Percentiles rank a stretch among this genome's conserved stretches.
Evolutionary conservation across 768 basidiomycete genomes (phyloP).

Genomic region (Collybiopsis confluens): DNA sequence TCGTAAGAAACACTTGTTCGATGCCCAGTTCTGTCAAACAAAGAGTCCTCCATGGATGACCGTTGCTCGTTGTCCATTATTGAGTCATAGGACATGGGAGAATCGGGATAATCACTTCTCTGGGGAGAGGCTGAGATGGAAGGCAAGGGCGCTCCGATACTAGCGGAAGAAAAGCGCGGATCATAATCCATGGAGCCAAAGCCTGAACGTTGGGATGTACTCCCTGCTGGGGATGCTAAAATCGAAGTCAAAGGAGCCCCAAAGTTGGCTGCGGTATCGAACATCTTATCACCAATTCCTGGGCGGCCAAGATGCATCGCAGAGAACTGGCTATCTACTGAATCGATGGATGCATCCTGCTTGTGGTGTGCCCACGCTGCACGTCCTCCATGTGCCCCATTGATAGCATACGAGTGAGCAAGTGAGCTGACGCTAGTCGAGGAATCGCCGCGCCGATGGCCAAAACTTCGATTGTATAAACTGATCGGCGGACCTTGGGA

Average conservation of each 20-base stretch:
- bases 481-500: constrained; percentile 66
- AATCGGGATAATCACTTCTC: constrained; percentile 7
- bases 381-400: constrained; percentile 50
- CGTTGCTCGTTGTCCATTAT: constrained; percentile 52
- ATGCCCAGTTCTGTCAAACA: constrained; percentile 61
- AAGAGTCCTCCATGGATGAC: constrained; percentile 43
- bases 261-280: constrained; percentile 49
- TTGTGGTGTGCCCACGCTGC: constrained; percentile 58
- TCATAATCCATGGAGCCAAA: constrained; percentile 10
- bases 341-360: constrained; percentile 59
- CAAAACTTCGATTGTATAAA: constrained; percentile 63
- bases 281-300: constrained; percentile 85
- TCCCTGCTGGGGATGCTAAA: constrained; percentile 59
- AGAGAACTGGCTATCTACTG: constrained; percentile 61
- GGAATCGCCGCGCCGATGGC: constrained; percentile 39
- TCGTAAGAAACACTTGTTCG: constrained; percentile 49
- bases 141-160: background rate
- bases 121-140: background rate
- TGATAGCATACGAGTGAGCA: constrained; percentile 49
- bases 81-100: constrained; percentile 56
- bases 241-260: constrained; percentile 58
- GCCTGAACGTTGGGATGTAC: constrained; percentile 12
- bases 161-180: background rate
- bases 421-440: constrained; percentile 47
- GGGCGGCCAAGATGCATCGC: constrained; percentile 58